These are phyloP conservation scores for Fusarium keratoplasticum DNA, from an alignment of 2,329 filamentous ascomycete genomes.

Conservation along the genomic window DNA sequence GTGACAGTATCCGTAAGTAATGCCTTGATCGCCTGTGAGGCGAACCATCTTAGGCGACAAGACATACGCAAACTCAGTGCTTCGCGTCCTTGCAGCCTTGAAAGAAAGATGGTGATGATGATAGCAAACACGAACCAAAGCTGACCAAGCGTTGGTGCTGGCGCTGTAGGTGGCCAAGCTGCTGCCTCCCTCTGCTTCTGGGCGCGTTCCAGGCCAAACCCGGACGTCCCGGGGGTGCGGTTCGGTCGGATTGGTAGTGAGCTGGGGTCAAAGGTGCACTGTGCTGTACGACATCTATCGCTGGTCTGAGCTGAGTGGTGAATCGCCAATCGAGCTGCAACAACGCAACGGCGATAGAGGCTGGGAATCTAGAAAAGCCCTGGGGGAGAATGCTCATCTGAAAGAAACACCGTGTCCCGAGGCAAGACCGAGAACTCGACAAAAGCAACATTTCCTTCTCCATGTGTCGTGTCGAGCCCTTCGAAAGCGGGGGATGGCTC, in stretches of 20 bases:
- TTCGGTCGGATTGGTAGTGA: slow-evolving; percentile 8
- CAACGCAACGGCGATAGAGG: neutral
- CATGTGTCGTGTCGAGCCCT: slow-evolving; percentile 2
- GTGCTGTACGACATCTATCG: neutral
- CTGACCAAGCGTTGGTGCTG: slow-evolving; percentile 19
- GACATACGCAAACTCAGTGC: slow-evolving; percentile 20
- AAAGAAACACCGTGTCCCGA: slow-evolving; percentile 4
- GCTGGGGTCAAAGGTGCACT: neutral
- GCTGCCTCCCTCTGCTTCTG: neutral
- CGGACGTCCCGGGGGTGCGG: slow-evolving; percentile 11
- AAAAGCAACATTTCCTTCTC: neutral
- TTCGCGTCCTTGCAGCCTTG: neutral
- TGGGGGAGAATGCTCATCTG: neutral
- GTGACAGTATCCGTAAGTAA: neutral
- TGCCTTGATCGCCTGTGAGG: neutral
- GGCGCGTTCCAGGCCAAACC: slow-evolving; percentile 7
- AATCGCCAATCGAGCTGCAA: neutral
- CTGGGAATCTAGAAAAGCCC: neutral
- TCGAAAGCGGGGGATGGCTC: slow-evolving; percentile 24
- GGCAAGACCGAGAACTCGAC: slow-evolving; percentile 12
- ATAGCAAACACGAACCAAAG: neutral
- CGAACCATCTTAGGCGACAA: slow-evolving; percentile 2
- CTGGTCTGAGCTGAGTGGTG: neutral
- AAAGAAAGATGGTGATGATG: neutral
- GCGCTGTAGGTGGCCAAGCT: neutral